These are phyloP conservation scores for Pyrus bretschneideri DNA, from an alignment of 306 rosid genomes.

Conservation along the genomic window DNA sequence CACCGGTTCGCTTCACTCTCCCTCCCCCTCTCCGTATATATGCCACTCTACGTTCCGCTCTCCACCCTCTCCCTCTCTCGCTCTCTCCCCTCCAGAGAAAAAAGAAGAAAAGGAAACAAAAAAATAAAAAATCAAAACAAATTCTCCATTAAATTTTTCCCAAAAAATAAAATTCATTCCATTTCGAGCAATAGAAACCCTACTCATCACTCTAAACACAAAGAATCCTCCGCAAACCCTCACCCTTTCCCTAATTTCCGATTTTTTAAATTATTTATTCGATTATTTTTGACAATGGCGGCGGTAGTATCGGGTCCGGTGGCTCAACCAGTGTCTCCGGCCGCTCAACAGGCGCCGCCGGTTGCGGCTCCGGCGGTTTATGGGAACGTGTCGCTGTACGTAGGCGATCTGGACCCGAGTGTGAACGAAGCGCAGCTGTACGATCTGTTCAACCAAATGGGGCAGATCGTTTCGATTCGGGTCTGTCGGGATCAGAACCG, in stretches of 20 bases:
- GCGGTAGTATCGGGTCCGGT: slow-evolving; percentile 32
- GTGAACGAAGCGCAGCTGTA: slow-evolving; percentile 64
- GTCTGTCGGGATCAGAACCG: slow-evolving; percentile 73
- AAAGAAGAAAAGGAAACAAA: not conserved
- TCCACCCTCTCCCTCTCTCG: not conserved
- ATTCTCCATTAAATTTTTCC: not conserved
- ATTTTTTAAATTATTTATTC: not conserved
- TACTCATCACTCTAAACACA: not conserved
- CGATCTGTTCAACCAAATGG: slow-evolving; percentile 57
- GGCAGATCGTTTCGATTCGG: slow-evolving; percentile 50
- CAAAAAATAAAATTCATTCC: not conserved
- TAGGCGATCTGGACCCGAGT: slow-evolving; percentile 62
- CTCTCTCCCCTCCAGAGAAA: not conserved
- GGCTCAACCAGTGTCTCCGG: slow-evolving; percentile 13
- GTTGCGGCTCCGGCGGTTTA: slow-evolving; percentile 16
- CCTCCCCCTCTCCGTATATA: not conserved
- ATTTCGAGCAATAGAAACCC: slow-evolving; percentile 8
- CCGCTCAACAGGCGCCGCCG: slow-evolving; percentile 7
- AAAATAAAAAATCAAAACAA: not conserved
- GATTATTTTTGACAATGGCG: slow-evolving; percentile 22
- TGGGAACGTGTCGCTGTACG: slow-evolving; percentile 55
- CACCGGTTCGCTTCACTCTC: not conserved
- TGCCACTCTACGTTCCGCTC: not conserved
- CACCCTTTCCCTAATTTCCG: not conserved
- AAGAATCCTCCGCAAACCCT: not conserved